These are phyloP conservation scores for Ophiostoma ips DNA, from an alignment of 2,329 filamentous ascomycete species.

Conservation along the genomic window DNA sequence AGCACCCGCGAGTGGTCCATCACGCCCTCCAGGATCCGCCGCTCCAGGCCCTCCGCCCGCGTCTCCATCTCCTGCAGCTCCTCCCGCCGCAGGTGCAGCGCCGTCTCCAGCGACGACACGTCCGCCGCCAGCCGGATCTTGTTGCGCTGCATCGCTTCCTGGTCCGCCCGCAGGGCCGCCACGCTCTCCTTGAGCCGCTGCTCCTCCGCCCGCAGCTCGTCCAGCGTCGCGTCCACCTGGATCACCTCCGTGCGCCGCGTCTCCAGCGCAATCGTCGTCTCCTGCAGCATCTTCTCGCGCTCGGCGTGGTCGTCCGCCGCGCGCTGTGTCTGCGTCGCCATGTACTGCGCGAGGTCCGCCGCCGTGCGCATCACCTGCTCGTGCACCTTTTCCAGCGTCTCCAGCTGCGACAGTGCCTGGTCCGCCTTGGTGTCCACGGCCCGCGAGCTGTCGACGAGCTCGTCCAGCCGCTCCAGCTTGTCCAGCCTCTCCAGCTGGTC, in stretches of 20 bases:
- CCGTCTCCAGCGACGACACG: conserved; percentile 81
- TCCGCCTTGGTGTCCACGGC: conserved; percentile 32
- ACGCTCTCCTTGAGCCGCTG: conserved; percentile 42
- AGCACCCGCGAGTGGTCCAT: conserved; percentile 90
- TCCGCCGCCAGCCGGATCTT: conserved; percentile 73
- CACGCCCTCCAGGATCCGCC: conserved; percentile 84
- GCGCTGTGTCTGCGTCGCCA: conserved; percentile 60
- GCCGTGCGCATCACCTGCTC: conserved; percentile 75
- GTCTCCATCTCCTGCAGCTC: conserved; percentile 84
- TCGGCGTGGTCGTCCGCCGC: conserved; percentile 66
- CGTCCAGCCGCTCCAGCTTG: conserved; percentile 44
- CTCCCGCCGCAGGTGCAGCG: conserved; percentile 74
- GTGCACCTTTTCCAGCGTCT: conserved; percentile 78
- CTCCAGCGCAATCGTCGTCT: conserved; percentile 69
- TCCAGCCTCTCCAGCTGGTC: conserved; percentile 40
- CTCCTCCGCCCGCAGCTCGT: conserved; percentile 33
- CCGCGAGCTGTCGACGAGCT: conserved; percentile 46
- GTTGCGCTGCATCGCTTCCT: conserved; percentile 62
- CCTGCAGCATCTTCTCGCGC: conserved; percentile 64
- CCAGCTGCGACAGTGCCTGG: conserved; percentile 60
- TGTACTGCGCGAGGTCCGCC: conserved; percentile 69
- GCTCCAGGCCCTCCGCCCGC: conserved; percentile 77
- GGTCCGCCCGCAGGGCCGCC: conserved; percentile 47
- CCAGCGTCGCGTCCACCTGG: conserved; percentile 42
- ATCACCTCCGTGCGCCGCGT: conserved; percentile 55